Base-by-base conservation (phyloP, 805 yeast species). In the Candida suzukii region DNA sequence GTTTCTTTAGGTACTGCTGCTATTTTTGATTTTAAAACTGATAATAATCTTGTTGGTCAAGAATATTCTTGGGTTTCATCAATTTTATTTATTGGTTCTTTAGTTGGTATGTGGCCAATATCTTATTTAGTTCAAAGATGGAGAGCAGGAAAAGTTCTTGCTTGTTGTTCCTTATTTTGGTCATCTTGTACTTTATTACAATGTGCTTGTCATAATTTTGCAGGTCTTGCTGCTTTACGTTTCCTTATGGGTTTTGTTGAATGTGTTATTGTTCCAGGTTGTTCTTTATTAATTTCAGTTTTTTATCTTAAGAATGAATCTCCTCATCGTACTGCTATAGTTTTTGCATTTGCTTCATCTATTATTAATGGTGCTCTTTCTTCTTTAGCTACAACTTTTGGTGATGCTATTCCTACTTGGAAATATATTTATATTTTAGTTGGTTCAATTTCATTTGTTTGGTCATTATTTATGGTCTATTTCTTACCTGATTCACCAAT, bases 401-500 rank as follows among this genome's bases (percentile, higher is more conserved):
- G 16, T 26, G 46, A 53, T 18, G 61, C 63, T 1, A 42, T 63
- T 17, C 48, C 55, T 39, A 53, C 28, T 5, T 69, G 73, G 73
- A 58, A 66, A 47, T 59, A 64, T 44, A 50, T 69, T 13, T 65
- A 66, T 50, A 58, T 68, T 18, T 49, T 65, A 13, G 67, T 64
- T 39, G 72, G 73, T 21, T 40, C 50, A n/a, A 48, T 68, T 12
- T 66, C 73, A 18, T 61, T 34, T 10, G 27, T 21, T 22, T 21
- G 19, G 19, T 10, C 28, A 5, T 5, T 21, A 3, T 6, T 34
- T 12, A 16, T n/a, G 11, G 10, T n/a, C 13, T 24, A 7, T 10
- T 10, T 13, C 56, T 52, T 82, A 37, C 85, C 85, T 14, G 78
- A 76, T 47, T 56, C 63, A 24, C 86, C 87, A 22, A 56, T 59